Evolutionary conservation across 257 asterid genomes (phyloP).

Genomic region (Gardenia jasminoides): DNA sequence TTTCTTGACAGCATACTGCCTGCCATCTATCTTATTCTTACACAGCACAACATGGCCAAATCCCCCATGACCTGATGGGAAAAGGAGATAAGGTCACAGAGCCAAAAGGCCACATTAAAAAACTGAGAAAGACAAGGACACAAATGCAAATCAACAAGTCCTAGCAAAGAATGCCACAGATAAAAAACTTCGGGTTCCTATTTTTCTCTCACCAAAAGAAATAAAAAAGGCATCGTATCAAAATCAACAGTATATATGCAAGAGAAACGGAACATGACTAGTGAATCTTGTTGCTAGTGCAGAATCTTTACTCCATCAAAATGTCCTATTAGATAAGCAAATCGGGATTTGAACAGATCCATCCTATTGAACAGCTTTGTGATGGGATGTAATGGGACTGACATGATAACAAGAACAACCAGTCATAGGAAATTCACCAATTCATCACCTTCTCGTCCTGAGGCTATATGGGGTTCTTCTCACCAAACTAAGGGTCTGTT

Average conservation of each 20-base stretch:
- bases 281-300: not conserved
- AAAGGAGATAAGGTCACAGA: constrained; percentile 12
- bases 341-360: not conserved
- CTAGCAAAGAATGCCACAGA: not conserved
- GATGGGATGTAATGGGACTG: not conserved
- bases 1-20: constrained; percentile 97
- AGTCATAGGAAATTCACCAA: not conserved
- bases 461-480: not conserved
- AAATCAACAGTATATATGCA: not conserved
- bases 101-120: not conserved
- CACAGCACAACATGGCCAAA: constrained; percentile 95
- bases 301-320: not conserved
- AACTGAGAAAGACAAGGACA: not conserved
- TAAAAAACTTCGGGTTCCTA: not conserved
- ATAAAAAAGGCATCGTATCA: not conserved
- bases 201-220: not conserved
- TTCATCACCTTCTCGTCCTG: not conserved
- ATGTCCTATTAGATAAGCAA: not conserved
- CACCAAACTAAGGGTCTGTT: not conserved
- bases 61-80: constrained; percentile 87
- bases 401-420: constrained; percentile 1
- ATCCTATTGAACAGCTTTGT: not conserved
- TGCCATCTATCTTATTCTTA: constrained; percentile 95
- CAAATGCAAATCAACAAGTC: constrained; percentile 1
- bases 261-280: not conserved